Evolutionary conservation across 2,329 filamentous ascomycete species (phyloP).

Genomic region (Aspergillus sp.): DNA sequence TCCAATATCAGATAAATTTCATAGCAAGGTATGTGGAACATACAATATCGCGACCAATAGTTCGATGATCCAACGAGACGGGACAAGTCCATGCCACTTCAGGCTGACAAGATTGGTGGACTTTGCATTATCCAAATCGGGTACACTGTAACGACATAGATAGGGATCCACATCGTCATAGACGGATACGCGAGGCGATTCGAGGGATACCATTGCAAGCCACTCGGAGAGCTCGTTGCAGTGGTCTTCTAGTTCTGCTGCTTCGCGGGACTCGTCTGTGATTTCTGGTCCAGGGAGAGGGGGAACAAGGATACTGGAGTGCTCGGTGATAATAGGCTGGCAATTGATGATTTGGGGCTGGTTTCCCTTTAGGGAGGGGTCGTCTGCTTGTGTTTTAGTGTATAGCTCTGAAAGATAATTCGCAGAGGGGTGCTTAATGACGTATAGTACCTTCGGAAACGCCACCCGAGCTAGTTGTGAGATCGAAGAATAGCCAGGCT

Average conservation of each 20-base stretch:
- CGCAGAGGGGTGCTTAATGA: not conserved
- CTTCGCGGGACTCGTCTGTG: conserved; percentile 29
- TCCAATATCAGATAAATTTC: not conserved
- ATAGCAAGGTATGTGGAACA: conserved; percentile 19
- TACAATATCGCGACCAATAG: conserved; percentile 41
- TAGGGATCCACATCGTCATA: conserved; percentile 46
- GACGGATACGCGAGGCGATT: conserved; percentile 40
- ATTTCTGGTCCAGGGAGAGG: conserved; percentile 31
- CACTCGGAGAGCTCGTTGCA: conserved; percentile 62
- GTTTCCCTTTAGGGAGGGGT: conserved; percentile 38
- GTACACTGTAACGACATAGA: conserved; percentile 46
- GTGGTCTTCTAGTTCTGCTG: conserved; percentile 61
- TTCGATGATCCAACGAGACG: conserved; percentile 41
- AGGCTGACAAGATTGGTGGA: conserved; percentile 36
- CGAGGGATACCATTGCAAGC: conserved; percentile 58
- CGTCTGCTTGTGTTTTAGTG: conserved; percentile 24
- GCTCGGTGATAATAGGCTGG: conserved; percentile 24
- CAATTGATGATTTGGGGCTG: conserved; percentile 40
- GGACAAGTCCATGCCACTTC: conserved; percentile 48
- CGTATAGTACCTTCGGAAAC: conserved; percentile 46
- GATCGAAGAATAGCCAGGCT: conserved; percentile 77
- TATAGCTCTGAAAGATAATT: too few species aligned
- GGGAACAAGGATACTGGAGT: conserved; percentile 34
- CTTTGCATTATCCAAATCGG: conserved; percentile 29
- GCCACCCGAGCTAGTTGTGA: conserved; percentile 32